These are phyloP conservation scores for Quercus agrifolia DNA, from an alignment of 306 rosid genomes.

Conservation along the genomic window DNA sequence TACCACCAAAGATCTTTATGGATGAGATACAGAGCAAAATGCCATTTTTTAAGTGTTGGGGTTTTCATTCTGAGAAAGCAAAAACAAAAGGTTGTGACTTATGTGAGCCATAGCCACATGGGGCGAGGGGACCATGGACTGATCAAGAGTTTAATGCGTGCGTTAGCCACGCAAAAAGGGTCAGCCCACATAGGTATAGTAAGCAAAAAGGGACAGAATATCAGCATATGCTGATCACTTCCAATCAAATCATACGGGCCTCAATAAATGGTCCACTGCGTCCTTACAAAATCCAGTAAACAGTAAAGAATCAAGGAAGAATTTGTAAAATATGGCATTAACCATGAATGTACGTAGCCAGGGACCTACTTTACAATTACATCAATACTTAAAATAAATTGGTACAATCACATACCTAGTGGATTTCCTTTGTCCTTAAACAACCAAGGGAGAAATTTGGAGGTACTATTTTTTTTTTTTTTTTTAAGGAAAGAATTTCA, in stretches of 20 bases:
- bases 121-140: slow-evolving; percentile 16
- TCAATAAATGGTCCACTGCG: background rate
- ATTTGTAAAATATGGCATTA: background rate
- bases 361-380: too few species aligned
- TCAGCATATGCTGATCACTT: background rate
- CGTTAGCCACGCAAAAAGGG: background rate
- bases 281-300: background rate
- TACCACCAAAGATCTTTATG: background rate
- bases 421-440: too few species aligned
- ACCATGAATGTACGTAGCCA: too few species aligned
- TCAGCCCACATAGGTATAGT: background rate
- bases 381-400: too few species aligned
- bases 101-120: slow-evolving; percentile 20
- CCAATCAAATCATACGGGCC: slow-evolving; percentile 23
- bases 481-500: too few species aligned
- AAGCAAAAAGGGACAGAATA: background rate
- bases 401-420: too few species aligned
- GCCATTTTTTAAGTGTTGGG: background rate
- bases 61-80: slow-evolving; percentile 1
- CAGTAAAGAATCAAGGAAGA: background rate
- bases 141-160: slow-evolving; percentile 7
- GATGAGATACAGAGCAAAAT: too few species aligned
- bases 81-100: slow-evolving; percentile 3
- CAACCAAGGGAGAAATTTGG: too few species aligned
- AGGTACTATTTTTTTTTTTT: too few species aligned